These are phyloP conservation scores for Brassica incana DNA, from an alignment of 345 rosid species.

Conservation along the genomic window DNA sequence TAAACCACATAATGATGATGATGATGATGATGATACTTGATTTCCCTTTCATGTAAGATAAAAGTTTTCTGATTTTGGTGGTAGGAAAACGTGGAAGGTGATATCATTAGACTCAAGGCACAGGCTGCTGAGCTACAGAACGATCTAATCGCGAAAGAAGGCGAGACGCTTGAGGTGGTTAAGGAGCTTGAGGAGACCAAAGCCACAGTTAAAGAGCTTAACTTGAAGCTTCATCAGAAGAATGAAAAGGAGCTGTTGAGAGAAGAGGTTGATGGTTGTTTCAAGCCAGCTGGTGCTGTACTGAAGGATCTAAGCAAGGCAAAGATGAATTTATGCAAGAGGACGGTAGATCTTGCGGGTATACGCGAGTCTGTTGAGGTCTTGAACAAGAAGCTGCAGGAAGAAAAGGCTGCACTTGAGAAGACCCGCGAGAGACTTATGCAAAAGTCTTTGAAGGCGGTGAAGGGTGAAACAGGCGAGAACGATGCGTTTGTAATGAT, in stretches of 20 bases:
- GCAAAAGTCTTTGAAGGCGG: constrained; percentile 54
- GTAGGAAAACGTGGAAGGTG: constrained; percentile 52
- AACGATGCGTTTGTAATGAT: constrained; percentile 45
- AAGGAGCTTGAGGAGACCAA: constrained; percentile 80
- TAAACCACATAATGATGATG: constrained; percentile 19
- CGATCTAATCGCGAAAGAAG: constrained; percentile 64
- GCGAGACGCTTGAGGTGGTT: constrained; percentile 67
- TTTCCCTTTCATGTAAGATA: neutral
- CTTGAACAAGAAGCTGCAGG: constrained; percentile 68
- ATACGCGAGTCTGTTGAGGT: constrained; percentile 66
- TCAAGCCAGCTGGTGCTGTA: constrained; percentile 57
- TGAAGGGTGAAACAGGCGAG: constrained; percentile 39
- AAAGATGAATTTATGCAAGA: constrained; percentile 75
- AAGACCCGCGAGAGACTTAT: constrained; percentile 68
- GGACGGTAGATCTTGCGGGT: constrained; percentile 67
- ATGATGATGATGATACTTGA: neutral
- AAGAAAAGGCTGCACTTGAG: constrained; percentile 68
- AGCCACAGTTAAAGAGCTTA: constrained; percentile 57
- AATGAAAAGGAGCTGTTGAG: constrained; percentile 42
- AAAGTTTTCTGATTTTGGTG: constrained; percentile 11
- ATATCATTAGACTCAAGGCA: constrained; percentile 54
- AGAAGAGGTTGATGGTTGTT: constrained; percentile 38
- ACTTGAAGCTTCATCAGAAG: constrained; percentile 53
- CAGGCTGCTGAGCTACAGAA: constrained; percentile 67
- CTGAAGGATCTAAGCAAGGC: constrained; percentile 86